These are phyloP conservation scores for Yamadazyma membranifaciens DNA, from an alignment of 1,139 yeast genomes.

Conservation along the genomic window DNA sequence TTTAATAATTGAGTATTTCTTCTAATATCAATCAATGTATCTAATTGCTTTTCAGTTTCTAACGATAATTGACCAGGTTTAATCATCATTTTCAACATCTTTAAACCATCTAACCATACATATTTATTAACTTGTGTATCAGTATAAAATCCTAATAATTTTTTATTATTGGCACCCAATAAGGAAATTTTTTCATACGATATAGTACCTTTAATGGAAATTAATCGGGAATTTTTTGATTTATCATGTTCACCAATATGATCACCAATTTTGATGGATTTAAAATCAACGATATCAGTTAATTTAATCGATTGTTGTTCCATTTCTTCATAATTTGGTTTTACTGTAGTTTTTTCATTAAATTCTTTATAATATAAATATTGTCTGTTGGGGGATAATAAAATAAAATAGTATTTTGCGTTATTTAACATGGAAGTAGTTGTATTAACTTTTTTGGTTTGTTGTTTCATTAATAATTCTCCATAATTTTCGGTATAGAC, in stretches of 20 bases:
- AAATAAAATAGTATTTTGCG: conserved; percentile 50
- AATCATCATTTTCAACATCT: conserved; percentile 48
- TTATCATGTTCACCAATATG: conserved; percentile 40
- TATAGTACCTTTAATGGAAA: conserved; percentile 53
- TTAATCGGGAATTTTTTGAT: conserved; percentile 36
- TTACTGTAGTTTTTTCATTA: conserved; percentile 40
- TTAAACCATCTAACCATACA: conserved; percentile 80
- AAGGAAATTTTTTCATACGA: conserved; percentile 56
- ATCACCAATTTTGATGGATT: conserved; percentile 43
- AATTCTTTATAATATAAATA: conserved; percentile 62
- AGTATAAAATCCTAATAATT: conserved; percentile 58
- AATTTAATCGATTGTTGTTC: conserved; percentile 32
- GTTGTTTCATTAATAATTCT: conserved; percentile 30
- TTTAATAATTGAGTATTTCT: conserved; percentile 64
- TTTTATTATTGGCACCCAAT: conserved; percentile 39
- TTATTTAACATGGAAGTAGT: background rate
- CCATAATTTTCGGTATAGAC: conserved; percentile 69
- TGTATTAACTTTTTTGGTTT: conserved; percentile 17
- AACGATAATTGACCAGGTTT: conserved; percentile 44
- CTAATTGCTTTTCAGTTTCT: conserved; percentile 60
- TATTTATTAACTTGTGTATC: conserved; percentile 71
- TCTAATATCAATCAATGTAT: conserved; percentile 57
- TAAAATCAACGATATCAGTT: conserved; percentile 40
- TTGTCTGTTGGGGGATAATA: conserved; percentile 71
- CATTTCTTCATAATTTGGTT: conserved; percentile 60